Evolutionary conservation across 2,329 filamentous ascomycete genomes (phyloP).

Genomic region (Verticillium nubilum): DNA sequence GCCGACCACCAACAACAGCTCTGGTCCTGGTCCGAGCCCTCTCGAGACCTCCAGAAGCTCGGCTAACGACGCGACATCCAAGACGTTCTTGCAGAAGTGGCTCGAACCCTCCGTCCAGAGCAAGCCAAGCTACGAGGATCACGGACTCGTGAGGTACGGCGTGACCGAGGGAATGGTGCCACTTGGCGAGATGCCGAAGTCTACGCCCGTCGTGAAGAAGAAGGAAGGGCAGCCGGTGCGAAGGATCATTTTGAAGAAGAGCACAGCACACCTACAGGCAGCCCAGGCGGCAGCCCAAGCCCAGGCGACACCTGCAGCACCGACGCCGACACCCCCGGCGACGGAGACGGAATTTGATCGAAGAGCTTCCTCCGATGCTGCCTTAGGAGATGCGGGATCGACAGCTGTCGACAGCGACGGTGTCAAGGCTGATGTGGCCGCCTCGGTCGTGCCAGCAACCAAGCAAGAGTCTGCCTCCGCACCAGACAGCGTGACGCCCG

Average conservation of each 20-base stretch:
- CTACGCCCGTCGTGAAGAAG: conserved; percentile 32
- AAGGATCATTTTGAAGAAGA: conserved; percentile 40
- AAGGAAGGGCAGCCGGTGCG: conserved; percentile 26
- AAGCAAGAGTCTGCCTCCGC: conserved; percentile 3
- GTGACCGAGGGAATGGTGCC: conserved; percentile 82
- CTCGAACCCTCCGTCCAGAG: conserved; percentile 53
- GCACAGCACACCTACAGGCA: conserved; percentile 14
- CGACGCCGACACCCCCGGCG: neutral
- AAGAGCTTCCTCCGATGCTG: neutral
- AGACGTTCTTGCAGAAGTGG: conserved; percentile 50
- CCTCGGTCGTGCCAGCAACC: conserved; percentile 4
- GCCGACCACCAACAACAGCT: conserved; percentile 19
- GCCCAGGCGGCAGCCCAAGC: conserved; percentile 15
- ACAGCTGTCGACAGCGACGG: neutral
- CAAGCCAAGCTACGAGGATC: conserved; percentile 73
- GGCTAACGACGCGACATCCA: conserved; percentile 29
- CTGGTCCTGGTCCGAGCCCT: conserved; percentile 6
- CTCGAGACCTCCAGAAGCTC: conserved; percentile 31
- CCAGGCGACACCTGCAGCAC: conserved; percentile 8
- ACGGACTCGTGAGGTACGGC: conserved; percentile 65
- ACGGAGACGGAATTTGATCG: neutral
- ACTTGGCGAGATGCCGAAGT: conserved; percentile 66
- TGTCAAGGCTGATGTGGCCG: neutral
- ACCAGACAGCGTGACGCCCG: conserved; percentile 1
- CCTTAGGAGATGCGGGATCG: neutral